Base-by-base conservation (phyloP, 1,284 basidiomycete species). In the Mrakiaceae sp. region DNA sequence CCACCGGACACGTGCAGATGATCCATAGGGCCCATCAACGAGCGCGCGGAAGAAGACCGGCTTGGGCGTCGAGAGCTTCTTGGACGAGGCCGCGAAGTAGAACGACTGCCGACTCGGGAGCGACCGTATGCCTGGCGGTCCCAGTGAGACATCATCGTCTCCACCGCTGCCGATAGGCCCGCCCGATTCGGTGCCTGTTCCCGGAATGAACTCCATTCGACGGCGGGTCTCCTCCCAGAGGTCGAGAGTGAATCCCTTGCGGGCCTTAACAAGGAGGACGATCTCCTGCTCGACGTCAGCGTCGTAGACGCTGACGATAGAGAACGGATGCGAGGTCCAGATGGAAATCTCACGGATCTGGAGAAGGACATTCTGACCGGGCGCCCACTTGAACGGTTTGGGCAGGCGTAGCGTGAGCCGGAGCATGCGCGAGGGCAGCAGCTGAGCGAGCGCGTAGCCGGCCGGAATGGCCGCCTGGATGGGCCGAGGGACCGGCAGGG, bases 21-120 rank as follows among this genome's bases (percentile, higher is more conserved):
- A 87, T n/a, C 90, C 90, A 71, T 86, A 86, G 1, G 90, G 88
- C 0, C 87, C 87, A 68, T 90, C 87, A 6, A 91, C 79, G 68
- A 81, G 81, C 46, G 84, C 82, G 16, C 84, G 80, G 62, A 91
- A 72, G 67, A 73, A 66, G 46, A 66, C 65, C 9, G 65, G 65
- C 43, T 63, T 63, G 2, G 51, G 43, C 3, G 65, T 66, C 42
- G 65, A 66, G 2, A 66, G 57, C 58, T 66, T 62, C 46, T 56
- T 66, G 9, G 54, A 47, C 48, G 61, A 58, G 43, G 61, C 59
- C 16, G 65, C 53, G 50, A 66, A 66, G 61, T 66, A 66, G 53
- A 62, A 66, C 2, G 61, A 63, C 16, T 58, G 51, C n/a, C 60
- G 56, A 8, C 48, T 56, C 3, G 39, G 16, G 49, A 14, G 42